Evolutionary conservation across 306 rosid genomes (phyloP).

Genomic region (Dryas alaskensis): DNA sequence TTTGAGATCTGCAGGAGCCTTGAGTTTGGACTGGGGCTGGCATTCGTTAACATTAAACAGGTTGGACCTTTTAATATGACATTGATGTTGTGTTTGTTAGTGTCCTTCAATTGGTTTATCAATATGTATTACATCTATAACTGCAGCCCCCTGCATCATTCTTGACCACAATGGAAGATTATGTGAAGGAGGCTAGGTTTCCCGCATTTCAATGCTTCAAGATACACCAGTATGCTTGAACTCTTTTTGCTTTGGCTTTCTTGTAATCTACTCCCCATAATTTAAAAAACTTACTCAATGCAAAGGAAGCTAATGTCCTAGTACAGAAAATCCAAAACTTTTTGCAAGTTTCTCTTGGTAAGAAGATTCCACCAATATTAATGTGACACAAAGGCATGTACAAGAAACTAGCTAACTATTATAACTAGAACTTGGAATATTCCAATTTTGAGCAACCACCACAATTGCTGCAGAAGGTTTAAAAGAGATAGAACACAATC

Average conservation of each 20-base stretch:
- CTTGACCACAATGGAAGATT: slow-evolving; percentile 19
- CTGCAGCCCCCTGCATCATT: slow-evolving; percentile 18
- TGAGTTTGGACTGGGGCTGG: slow-evolving; percentile 9
- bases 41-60: slow-evolving; percentile 10
- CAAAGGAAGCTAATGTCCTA: no score
- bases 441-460: no score
- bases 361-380: no score
- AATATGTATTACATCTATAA: background rate
- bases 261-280: background rate
- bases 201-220: background rate
- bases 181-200: slow-evolving; percentile 2
- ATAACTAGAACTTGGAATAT: no score
- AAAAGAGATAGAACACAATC: no score
- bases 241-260: background rate
- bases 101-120: background rate
- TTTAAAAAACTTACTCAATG: no score
- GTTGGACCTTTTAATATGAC: background rate
- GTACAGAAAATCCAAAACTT: no score
- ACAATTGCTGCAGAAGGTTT: no score
- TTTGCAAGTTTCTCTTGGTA: no score
- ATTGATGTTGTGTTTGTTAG: background rate
- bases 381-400: no score
- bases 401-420: no score
- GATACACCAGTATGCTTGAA: background rate
- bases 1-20: slow-evolving; percentile 19